Percentiles rank a stretch among this genome's conserved stretches.
These are phyloP conservation scores for Panus rudis DNA, from an alignment of 768 basidiomycete genomes.

Conservation along the genomic window DNA sequence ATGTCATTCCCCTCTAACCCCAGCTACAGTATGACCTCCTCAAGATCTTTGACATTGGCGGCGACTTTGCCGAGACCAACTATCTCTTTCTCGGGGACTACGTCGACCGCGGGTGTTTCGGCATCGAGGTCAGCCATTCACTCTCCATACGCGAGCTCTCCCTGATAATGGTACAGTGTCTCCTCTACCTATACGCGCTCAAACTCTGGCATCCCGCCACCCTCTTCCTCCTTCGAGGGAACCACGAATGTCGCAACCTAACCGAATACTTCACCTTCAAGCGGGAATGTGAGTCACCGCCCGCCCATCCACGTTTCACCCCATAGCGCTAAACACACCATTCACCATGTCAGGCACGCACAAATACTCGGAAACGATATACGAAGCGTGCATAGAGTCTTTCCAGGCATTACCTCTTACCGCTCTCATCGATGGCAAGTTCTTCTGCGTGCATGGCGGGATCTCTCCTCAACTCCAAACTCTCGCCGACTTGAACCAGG, in stretches of 20 bases:
- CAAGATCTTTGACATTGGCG: conserved; percentile 96
- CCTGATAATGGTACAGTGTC: conserved; percentile 43
- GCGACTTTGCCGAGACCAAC: conserved; percentile 70
- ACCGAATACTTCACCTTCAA: conserved; percentile 99
- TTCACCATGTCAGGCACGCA: conserved; percentile 64
- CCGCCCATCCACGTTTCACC: not conserved
- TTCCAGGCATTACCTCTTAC: conserved; percentile 89
- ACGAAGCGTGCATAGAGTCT: conserved; percentile 86
- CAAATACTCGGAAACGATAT: conserved; percentile 81
- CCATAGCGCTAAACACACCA: not conserved
- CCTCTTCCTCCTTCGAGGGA: conserved; percentile 82
- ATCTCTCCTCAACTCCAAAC: conserved; percentile 81
- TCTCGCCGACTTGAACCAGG: conserved; percentile 65
- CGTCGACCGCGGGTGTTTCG: conserved; percentile 93
- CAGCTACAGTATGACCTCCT: conserved; percentile 82
- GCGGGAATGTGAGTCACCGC: conserved; percentile 70
- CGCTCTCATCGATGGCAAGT: conserved; percentile 88
- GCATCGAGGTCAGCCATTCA: conserved; percentile 49
- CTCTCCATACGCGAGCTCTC: not conserved
- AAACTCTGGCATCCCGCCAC: conserved; percentile 87
- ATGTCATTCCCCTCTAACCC: not conserved
- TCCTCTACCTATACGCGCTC: conserved; percentile 88
- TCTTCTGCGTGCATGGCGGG: conserved; percentile 97
- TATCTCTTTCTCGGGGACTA: conserved; percentile 97
- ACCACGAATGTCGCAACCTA: conserved; percentile 95